phyloP scores from a whole-genome alignment of 306 rosid species.

The Calophaca sinica region DNA sequence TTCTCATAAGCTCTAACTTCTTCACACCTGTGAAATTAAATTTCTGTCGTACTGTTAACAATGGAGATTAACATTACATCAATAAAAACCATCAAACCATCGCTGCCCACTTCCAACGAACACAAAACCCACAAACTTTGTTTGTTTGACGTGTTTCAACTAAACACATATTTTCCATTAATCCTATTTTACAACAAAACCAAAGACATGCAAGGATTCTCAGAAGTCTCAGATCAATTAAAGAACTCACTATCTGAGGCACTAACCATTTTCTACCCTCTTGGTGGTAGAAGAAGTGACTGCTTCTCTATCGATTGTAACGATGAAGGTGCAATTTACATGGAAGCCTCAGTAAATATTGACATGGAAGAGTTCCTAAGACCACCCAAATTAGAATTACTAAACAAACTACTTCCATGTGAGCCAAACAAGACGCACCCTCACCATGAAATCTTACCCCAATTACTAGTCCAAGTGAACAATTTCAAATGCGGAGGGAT shows the following conservation, averaged over 20 bases:
- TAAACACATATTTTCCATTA: conserved; percentile 51
- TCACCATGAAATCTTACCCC: conserved; percentile 36
- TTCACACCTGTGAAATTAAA: background rate
- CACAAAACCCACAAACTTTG: conserved; percentile 42
- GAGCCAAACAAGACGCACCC: conserved; percentile 49
- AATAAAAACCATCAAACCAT: conserved; percentile 56
- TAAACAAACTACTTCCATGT: conserved; percentile 55
- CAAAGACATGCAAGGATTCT: conserved; percentile 9
- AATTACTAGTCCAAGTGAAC: conserved; percentile 57
- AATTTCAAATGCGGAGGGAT: conserved; percentile 64
- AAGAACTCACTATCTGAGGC: conserved; percentile 56
- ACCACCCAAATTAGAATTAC: conserved; percentile 42
- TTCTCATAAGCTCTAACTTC: background rate
- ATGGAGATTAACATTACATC: conserved; percentile 55
- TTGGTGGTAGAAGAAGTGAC: conserved; percentile 53
- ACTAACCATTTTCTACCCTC: conserved; percentile 58
- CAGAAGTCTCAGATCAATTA: conserved; percentile 35
- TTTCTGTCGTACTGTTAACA: background rate
- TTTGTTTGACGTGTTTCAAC: conserved; percentile 50
- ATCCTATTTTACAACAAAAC: conserved; percentile 44
- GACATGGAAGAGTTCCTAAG: conserved; percentile 53
- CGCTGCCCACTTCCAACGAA: conserved; percentile 37
- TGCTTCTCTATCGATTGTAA: conserved; percentile 51
- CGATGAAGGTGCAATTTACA: conserved; percentile 54
- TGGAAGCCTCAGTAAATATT: conserved; percentile 52